A percentile compares a stretch with the other conserved stretches of the same genome.
Evolutionary conservation across 2,329 filamentous ascomycete genomes (phyloP).

Genomic region (Fonsecaea monophora): DNA sequence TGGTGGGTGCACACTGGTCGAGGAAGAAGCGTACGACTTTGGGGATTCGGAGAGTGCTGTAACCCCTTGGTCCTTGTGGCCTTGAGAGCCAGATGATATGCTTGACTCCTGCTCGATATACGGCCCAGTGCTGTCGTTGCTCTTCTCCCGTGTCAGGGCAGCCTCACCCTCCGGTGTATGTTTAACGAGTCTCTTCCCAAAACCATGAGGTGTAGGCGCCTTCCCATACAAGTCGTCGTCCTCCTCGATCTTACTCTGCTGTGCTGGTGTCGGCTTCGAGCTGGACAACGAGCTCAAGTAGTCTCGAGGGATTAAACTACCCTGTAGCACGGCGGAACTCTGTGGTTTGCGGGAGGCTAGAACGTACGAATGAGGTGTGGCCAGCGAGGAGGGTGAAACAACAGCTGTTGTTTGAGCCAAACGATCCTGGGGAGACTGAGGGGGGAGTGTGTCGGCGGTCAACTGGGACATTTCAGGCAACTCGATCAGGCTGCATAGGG

Average conservation of each 20-base stretch:
- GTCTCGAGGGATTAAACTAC: slow-evolving; percentile 47
- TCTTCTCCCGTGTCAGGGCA: slow-evolving; percentile 10
- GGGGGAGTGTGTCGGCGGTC: slow-evolving; percentile 28
- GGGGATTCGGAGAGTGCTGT: slow-evolving; percentile 26
- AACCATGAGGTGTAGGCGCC: slow-evolving; percentile 22
- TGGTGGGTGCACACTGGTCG: slow-evolving; percentile 16
- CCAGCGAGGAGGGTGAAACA: slow-evolving; percentile 35
- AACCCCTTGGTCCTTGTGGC: slow-evolving; percentile 11
- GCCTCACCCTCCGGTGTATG: slow-evolving; percentile 21
- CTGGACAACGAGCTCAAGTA: slow-evolving; percentile 43
- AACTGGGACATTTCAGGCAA: slow-evolving; percentile 35
- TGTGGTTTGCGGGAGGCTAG: slow-evolving; percentile 28
- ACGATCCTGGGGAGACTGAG: slow-evolving; percentile 32
- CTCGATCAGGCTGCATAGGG: slow-evolving; percentile 29
- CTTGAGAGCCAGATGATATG: background rate
- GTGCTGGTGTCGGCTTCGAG: slow-evolving; percentile 32
- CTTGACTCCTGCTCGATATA: background rate
- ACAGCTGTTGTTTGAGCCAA: slow-evolving; percentile 32
- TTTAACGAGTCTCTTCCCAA: slow-evolving; percentile 14
- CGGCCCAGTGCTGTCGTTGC: slow-evolving; percentile 6
- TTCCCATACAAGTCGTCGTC: slow-evolving; percentile 16
- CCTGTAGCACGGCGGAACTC: slow-evolving; percentile 31
- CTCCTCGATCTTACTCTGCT: slow-evolving; percentile 13
- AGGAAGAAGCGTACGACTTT: slow-evolving; percentile 26
- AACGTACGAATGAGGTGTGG: slow-evolving; percentile 27